These are phyloP conservation scores for Jacaranda mimosifolia DNA, from an alignment of 257 asterid species.

Conservation along the genomic window DNA sequence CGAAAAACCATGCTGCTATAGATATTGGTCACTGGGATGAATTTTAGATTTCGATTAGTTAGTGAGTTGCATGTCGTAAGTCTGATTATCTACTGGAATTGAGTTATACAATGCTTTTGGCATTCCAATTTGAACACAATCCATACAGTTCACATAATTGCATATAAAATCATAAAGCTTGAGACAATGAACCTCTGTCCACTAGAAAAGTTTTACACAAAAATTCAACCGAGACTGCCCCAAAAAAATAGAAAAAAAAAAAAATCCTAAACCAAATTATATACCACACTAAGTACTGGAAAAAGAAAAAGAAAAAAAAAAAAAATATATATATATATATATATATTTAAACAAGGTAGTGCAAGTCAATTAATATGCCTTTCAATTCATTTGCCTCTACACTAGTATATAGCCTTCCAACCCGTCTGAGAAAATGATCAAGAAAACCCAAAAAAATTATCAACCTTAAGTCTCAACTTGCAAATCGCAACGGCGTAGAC, in stretches of 20 bases:
- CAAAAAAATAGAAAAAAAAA: no score
- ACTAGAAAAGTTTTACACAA: background rate
- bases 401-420: conserved; percentile 36
- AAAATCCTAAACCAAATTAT: background rate
- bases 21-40: background rate
- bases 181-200: background rate
- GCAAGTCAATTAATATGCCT: conserved; percentile 37
- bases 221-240: no score
- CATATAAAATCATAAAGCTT: background rate
- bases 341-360: background rate
- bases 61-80: conserved; percentile 2
- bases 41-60: background rate
- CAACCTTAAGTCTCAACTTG: conserved; percentile 25
- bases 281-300: background rate
- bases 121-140: background rate
- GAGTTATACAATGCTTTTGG: background rate
- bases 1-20: conserved; percentile 3
- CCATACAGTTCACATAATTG: background rate
- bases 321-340: no score
- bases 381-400: conserved; percentile 41
- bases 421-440: conserved; percentile 44
- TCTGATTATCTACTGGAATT: background rate
- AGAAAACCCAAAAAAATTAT: conserved; percentile 15
- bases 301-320: no score
- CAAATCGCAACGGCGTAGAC: conserved; percentile 1